Conservation (phyloP, 192 early-diverging fungal species). For the Helicostylum pulchrum region DNA sequence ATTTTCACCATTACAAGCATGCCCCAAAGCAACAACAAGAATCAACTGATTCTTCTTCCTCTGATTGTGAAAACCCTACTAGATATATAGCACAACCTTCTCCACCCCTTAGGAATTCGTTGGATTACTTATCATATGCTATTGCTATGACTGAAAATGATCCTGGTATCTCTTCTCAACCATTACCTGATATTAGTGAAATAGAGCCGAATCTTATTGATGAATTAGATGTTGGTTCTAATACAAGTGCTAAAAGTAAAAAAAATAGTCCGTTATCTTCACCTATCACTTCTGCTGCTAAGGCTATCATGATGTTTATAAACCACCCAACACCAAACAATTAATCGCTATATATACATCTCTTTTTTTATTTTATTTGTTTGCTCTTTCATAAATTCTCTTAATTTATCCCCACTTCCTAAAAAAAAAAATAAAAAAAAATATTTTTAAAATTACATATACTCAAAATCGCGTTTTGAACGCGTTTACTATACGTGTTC, state of each 20-base stretch:
- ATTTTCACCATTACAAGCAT: not conserved
- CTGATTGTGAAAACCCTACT: not conserved
- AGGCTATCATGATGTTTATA: constrained; percentile 37
- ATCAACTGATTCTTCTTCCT: constrained; percentile 1
- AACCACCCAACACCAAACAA: not conserved
- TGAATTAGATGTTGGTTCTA: not conserved
- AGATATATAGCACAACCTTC: not conserved
- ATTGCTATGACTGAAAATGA: constrained; percentile 29
- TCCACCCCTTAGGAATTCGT: constrained; percentile 16
- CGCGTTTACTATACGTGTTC: not conserved
- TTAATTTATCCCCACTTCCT: not conserved
- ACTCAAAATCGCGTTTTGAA: not conserved
- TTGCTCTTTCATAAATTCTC: not conserved
- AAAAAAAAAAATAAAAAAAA: constrained; percentile 1
- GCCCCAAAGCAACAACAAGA: constrained; percentile 2
- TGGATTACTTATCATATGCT: constrained; percentile 34
- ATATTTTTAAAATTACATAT: too few species aligned
- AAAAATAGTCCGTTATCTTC: constrained; percentile 17
- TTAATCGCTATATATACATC: not conserved
- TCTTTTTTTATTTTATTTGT: too few species aligned
- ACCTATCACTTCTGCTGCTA: constrained; percentile 30
- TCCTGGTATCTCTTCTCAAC: not conserved
- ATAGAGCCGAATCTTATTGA: constrained; percentile 5
- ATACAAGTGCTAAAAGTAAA: not conserved
- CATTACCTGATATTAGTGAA: not conserved